Percentiles rank a stretch among this genome's conserved stretches.
These are phyloP conservation scores for Nemania bipapillata DNA, from an alignment of 2,329 filamentous ascomycete species.

Conservation along the genomic window DNA sequence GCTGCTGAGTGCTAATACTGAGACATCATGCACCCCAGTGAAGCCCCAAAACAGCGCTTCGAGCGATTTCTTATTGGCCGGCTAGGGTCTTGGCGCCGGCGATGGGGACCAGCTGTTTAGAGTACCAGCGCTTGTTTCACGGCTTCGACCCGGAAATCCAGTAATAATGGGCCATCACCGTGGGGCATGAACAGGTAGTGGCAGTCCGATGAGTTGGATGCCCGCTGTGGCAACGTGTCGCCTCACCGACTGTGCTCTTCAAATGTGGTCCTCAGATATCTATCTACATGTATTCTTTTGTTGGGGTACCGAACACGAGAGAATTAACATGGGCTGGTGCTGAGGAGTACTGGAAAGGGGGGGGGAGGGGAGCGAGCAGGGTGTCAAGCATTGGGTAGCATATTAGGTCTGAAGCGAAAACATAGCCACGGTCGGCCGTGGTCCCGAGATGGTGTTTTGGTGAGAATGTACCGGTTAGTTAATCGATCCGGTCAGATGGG, in stretches of 20 bases:
- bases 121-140: conserved; percentile 32
- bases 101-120: conserved; percentile 1
- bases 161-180: conserved; percentile 4
- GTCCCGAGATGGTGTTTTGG: conserved; percentile 23
- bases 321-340: background rate
- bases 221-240: conserved; percentile 1
- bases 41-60: conserved; percentile 40
- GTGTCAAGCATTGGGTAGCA: background rate
- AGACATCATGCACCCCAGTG: conserved; percentile 36
- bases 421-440: conserved; percentile 23
- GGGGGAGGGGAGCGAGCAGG: background rate
- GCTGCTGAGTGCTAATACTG: conserved; percentile 15
- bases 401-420: background rate
- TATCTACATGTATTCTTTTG: too few species aligned
- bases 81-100: conserved; percentile 15
- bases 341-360: background rate
- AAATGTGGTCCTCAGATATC: too few species aligned
- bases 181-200: background rate
- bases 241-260: conserved; percentile 19
- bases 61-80: conserved; percentile 34
- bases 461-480: conserved; percentile 2
- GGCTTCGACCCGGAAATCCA: conserved; percentile 18
- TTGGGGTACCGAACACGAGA: background rate
- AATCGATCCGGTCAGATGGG: background rate
- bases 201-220: background rate